Base-by-base conservation (phyloP, 2,329 filamentous ascomycete species). In the Claviceps spartinae region DNA sequence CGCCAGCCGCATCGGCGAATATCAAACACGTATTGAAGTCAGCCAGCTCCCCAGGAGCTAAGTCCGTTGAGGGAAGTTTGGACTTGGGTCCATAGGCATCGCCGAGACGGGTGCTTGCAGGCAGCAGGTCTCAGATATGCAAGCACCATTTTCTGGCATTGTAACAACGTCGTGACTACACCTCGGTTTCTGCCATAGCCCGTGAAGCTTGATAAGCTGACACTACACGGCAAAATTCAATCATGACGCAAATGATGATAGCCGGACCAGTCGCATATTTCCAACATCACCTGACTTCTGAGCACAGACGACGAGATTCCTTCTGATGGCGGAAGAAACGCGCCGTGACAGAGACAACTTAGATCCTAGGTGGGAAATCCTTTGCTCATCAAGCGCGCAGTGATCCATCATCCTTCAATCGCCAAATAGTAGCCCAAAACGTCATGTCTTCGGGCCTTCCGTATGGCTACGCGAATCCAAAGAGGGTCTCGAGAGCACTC, bases 61-160 rank as follows among this genome's bases (percentile, higher is more conserved):
- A 8, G 42, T 24, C 36, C 52, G 45, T 51, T 54, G 47, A 45
- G 52, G n/a, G 45, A 40, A 34, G 13, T 43, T 24, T 50, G 22
- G 45, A 18, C 44, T 49, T 44, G 53, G 46, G 54, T 54, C 51
- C 36, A 52, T 37, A 56, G 57, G 52, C 52, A 52, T 51, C 57
- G 46, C 48, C 55, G 48, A 55, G 38, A 53, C 57, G 55, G 57
- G 52, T 57, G 54, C 48, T 52, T 57, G 55, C 57, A 58, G 18
- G 18, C 18, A 18, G 18, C 18, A 18, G 54, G 47, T 41, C 43
- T 53, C 50, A 44, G 50, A 54, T 52, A 52, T 52, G 55, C 50
- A 46, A 54, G 46, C 49, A 41, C 34, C 41, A 46, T 26, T 51
- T 48, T 45, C 44, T 47, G 50, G 44, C n/a, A 34, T 45, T 14